A percentile compares a stretch with the other conserved stretches of the same genome.
phyloP scores from a whole-genome alignment of 257 asterid genomes.

The Scutellaria barbata region DNA sequence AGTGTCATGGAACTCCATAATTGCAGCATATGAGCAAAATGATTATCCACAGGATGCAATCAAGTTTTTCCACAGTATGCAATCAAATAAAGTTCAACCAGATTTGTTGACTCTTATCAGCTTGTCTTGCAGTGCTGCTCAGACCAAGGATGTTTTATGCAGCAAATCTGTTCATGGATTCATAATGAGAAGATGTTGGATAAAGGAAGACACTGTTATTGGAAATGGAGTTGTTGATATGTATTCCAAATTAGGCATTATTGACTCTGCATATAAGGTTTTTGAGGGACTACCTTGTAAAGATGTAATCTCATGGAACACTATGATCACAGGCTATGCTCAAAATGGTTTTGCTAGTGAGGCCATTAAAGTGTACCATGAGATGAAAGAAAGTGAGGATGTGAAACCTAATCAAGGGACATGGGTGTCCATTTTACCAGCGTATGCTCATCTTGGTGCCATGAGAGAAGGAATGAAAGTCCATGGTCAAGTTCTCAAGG shows the following conservation, averaged over 20 bases:
- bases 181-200: conserved; percentile 64
- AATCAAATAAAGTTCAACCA: conserved; percentile 46
- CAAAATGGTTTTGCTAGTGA: conserved; percentile 85
- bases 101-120: conserved; percentile 76
- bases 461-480: conserved; percentile 67
- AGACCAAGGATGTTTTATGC: conserved; percentile 49
- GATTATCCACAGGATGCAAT: conserved; percentile 53
- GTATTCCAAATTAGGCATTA: conserved; percentile 80
- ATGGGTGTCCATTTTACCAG: conserved; percentile 75
- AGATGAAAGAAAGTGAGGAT: conserved; percentile 49
- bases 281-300: conserved; percentile 59
- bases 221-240: conserved; percentile 84
- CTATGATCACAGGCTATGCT: conserved; percentile 77
- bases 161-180: conserved; percentile 72
- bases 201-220: conserved; percentile 46
- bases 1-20: conserved; percentile 81
- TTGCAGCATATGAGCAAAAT: conserved; percentile 86
- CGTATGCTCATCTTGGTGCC: conserved; percentile 83
- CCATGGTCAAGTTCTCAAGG: conserved; percentile 63
- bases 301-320: conserved; percentile 83
- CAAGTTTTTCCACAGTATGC: conserved; percentile 60
- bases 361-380: conserved; percentile 54
- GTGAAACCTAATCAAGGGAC: conserved; percentile 64
- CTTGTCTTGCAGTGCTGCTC: conserved; percentile 72
- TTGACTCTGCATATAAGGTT: conserved; percentile 58